Evolutionary conservation across 805 yeast genomes (phyloP).

Genomic region (Candida maltosa): DNA sequence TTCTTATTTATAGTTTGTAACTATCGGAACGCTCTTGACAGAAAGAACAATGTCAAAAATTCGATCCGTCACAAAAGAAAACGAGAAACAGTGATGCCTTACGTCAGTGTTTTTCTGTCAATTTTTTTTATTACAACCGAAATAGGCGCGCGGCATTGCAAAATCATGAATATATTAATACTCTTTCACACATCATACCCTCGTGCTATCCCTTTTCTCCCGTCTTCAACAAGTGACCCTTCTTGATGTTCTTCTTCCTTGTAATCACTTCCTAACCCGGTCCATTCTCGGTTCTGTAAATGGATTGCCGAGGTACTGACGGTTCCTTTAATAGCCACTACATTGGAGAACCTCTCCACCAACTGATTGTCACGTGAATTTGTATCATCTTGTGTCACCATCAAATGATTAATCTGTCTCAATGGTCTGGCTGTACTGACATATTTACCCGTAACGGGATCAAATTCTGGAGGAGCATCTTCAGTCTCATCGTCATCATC

Average conservation of each 20-base stretch:
- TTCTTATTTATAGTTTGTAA: no score
- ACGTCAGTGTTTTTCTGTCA: no score
- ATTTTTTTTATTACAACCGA: no score
- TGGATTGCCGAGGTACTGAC: constrained; percentile 84
- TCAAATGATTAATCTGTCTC: constrained; percentile 61
- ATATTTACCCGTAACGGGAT: constrained; percentile 81
- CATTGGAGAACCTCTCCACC: constrained; percentile 53
- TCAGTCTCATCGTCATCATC: constrained; percentile 29
- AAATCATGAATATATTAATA: neutral
- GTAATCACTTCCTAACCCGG: constrained; percentile 88
- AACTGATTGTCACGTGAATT: constrained; percentile 30
- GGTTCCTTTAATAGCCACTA: constrained; percentile 68
- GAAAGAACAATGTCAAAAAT: no score
- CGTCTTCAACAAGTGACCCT: constrained; percentile 81
- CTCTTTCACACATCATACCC: constrained; percentile 50
- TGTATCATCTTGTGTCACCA: constrained; percentile 45
- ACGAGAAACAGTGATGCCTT: no score
- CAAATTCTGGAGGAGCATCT: constrained; percentile 71
- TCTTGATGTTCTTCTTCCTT: constrained; percentile 35
- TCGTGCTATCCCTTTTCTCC: constrained; percentile 85
- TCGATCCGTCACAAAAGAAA: no score
- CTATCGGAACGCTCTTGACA: no score
- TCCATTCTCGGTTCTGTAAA: constrained; percentile 76
- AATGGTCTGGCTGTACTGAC: constrained; percentile 73
- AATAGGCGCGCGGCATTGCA: no score